Evolutionary conservation across 306 rosid species (phyloP).

Genomic region (Rosa rugosa): DNA sequence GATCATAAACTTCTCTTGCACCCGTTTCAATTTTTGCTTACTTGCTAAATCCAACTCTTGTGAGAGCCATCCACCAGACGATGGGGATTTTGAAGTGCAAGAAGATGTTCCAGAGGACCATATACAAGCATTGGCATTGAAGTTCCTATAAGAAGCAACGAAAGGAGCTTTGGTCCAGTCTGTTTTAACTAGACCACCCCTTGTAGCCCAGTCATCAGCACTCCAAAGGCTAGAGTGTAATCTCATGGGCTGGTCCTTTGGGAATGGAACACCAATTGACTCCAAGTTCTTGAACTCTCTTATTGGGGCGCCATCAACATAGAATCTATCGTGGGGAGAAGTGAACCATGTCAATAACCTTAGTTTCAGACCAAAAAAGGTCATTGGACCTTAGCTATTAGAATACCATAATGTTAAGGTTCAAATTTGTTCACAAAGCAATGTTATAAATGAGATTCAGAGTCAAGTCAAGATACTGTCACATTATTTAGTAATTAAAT

Average conservation of each 20-base stretch:
- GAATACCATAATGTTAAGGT: not conserved
- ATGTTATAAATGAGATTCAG: no score
- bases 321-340: conserved; percentile 41
- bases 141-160: conserved; percentile 61
- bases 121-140: conserved; percentile 54
- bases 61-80: conserved; percentile 39
- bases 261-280: conserved; percentile 57
- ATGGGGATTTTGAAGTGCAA: conserved; percentile 32
- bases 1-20: conserved; percentile 65
- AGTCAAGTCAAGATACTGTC: no score
- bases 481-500: no score
- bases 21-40: conserved; percentile 44
- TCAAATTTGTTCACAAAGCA: no score
- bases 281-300: conserved; percentile 74
- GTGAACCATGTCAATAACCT: not conserved
- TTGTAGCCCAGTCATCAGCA: conserved; percentile 86
- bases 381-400: not conserved
- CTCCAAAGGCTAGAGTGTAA: conserved; percentile 71
- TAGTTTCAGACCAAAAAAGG: no score
- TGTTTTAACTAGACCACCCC: conserved; percentile 73
- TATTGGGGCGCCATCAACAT: conserved; percentile 68
- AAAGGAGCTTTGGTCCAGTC: conserved; percentile 75
- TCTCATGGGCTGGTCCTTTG: conserved; percentile 66
- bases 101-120: conserved; percentile 55
- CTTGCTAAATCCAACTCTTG: conserved; percentile 42